Evolutionary conservation across 2,329 filamentous ascomycete genomes (phyloP), one percentile per base, ranked within the genome.

Genomic region (Ophiostoma quercus): DNA sequence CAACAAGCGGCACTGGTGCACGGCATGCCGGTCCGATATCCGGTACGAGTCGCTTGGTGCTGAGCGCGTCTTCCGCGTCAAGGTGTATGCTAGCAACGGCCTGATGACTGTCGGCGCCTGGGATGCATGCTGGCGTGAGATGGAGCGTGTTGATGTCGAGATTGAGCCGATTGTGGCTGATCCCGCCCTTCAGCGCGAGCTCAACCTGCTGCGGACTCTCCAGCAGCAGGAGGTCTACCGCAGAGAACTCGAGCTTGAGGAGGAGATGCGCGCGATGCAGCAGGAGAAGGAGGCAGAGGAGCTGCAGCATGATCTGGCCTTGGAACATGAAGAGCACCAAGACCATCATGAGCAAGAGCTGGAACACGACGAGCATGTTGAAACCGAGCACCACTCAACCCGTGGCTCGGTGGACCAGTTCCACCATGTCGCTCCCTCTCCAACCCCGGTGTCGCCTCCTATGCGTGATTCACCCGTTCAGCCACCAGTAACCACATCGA

Each of bases 131-230:
- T 99, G 94, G 94, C 91, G 88, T 74, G 94, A 98, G 79, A 99
- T 99, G 95, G 95, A 99, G 80, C 87, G 94, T n/a, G 92, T 98
- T 0, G 95, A 99, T 76, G 92, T 96, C 1, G 94, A 98, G 79
- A 87, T 99, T 68, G 87, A 91, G 75, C 91, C 95, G 3, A 86
- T 89, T 76, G 84, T 93, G 12, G 29, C 66, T 11, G 85, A 88
- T 22, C 78, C 85, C 0, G 79, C 82, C 1, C 76, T 90, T 14
- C 84, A 88, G 69, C 83, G 84, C 22, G 86, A 88, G n/a, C 79
- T 89, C 9, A 82, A 81, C 51, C 79, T 80, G 8, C 68, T 77
- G 57, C 72, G 74, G 14, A 79, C 81, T 47, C 80, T 82, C 70
- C 80, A 85, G 57, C 78, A 80, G 68, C 76, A 77, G 25, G 75